A percentile compares a stretch with the other conserved stretches of the same genome.
Conservation (phyloP, 805 yeast genomes). For the Zygoascus flipseniorum region DNA sequence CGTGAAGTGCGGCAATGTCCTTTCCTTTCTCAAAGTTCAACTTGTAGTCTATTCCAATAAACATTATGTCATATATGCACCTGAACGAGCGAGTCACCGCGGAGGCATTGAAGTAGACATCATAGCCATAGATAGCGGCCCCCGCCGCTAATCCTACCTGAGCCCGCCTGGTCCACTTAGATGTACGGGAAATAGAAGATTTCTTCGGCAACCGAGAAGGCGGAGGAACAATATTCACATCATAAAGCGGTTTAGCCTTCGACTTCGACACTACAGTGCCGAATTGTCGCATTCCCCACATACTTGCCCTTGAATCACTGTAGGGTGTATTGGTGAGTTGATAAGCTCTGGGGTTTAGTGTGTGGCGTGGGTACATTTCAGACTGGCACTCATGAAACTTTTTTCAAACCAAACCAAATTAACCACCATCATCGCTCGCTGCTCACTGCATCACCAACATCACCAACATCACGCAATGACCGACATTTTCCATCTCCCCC, state of each 20-base stretch:
- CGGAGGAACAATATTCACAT: background rate
- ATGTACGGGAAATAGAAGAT: background rate
- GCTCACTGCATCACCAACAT: background rate
- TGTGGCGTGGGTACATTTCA: background rate
- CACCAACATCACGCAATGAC: conserved; percentile 10
- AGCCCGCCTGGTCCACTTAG: background rate
- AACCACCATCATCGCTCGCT: background rate
- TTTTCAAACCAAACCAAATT: background rate
- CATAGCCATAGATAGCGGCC: conserved; percentile 27
- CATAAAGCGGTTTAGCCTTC: background rate
- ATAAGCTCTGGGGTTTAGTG: too few species aligned
- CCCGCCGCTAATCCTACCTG: conserved; percentile 12
- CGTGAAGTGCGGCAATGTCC: conserved; percentile 50
- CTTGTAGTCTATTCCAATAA: conserved; percentile 57
- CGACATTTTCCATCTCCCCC: conserved; percentile 17
- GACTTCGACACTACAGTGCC: background rate
- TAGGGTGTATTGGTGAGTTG: too few species aligned
- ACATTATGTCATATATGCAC: conserved; percentile 39
- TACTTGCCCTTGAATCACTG: too few species aligned
- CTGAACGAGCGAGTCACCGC: conserved; percentile 44
- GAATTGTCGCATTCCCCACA: background rate
- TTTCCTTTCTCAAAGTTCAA: conserved; percentile 38
- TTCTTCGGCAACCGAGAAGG: background rate
- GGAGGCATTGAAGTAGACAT: conserved; percentile 38
- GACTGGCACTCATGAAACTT: background rate